phyloP scores from a whole-genome alignment of 768 basidiomycete species.

The Vararia minispora region DNA sequence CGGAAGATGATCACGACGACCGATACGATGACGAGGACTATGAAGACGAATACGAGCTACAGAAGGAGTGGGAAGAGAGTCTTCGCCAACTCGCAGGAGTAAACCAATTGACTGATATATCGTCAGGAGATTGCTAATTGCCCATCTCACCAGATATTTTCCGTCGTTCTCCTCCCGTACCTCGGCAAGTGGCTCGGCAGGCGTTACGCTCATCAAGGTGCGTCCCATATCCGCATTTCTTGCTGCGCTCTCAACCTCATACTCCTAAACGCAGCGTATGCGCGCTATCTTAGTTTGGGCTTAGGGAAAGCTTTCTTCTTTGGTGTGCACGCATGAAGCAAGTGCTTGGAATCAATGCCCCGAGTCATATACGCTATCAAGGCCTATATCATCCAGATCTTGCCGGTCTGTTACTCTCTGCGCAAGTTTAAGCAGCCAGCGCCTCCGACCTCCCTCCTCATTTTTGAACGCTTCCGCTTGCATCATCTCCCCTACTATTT shows the following conservation, averaged over 20 bases:
- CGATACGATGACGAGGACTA: too few species aligned
- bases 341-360: constrained; percentile 2
- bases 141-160: constrained; percentile 64
- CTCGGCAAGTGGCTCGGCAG: constrained; percentile 85
- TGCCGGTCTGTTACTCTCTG: constrained; percentile 7
- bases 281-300: constrained; percentile 59
- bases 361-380: constrained; percentile 1
- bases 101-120: too few species aligned
- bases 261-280: constrained; percentile 40
- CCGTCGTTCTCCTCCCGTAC: constrained; percentile 74
- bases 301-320: constrained; percentile 54
- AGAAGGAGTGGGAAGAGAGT: constrained; percentile 92
- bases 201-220: constrained; percentile 79
- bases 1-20: constrained; percentile 38
- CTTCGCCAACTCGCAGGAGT: constrained; percentile 76
- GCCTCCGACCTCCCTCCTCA: constrained; percentile 14
- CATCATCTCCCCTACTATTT: constrained; percentile 52
- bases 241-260: constrained; percentile 2
- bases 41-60: constrained; percentile 63
- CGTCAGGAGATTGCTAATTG: too few species aligned
- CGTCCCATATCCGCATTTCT: constrained; percentile 20
- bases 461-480: too few species aligned
- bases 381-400: constrained; percentile 4
- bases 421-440: constrained; percentile 21
- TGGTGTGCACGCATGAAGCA: constrained; percentile 26